Base-by-base conservation (phyloP, 2,329 filamentous ascomycete genomes). In the Pseudodiploospora longispora region DNA sequence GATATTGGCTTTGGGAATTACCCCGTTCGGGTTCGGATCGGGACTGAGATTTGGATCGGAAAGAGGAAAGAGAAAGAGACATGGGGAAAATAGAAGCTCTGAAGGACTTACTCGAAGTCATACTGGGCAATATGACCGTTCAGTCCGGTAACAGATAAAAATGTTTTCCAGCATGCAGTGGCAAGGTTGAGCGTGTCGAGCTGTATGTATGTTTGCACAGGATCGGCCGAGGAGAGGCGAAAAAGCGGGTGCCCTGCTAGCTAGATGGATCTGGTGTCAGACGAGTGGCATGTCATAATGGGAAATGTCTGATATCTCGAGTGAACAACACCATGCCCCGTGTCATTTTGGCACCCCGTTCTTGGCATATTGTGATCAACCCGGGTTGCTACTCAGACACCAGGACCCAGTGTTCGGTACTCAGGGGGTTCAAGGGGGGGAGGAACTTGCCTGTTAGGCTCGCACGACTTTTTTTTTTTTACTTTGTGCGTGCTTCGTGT, bases 101-200 rank as follows among this genome's bases (percentile, higher is more conserved):
- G 54, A 63, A 59, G 50, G 64, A 70, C 66, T 70, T 71, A 66
- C 64, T 65, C 55, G 68, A 68, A 59, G 67, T 63, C 67, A 70
- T 71, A 53, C 55, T 64, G 62, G 61, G 61, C 57, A 59, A 58
- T 47, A 57, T 55, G 54, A 59, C 52, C 47, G 32, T 50, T 55
- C 57, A 44, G 52, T 50, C 56, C 55, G 54, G 40, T 38, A 43
- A 40, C 40, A 38, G 54, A 57, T 53, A 56, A 19, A 19, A 19
- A 19, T 19, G 19, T 19, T 19, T 19, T 19, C 19, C 2, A 19
- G 3, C 60, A 55, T 58, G 54, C 58, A 46, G 46, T 47, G 47
- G 48, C 47, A 40, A 40, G 43, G 35, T 27, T 29, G 30, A 34
- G 35, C 28, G 27, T 36, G 35, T 36, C 41, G 37, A 8, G n/a